phyloP scores from a whole-genome alignment of 2,329 filamentous ascomycete species.

The Xylariales sp. region DNA sequence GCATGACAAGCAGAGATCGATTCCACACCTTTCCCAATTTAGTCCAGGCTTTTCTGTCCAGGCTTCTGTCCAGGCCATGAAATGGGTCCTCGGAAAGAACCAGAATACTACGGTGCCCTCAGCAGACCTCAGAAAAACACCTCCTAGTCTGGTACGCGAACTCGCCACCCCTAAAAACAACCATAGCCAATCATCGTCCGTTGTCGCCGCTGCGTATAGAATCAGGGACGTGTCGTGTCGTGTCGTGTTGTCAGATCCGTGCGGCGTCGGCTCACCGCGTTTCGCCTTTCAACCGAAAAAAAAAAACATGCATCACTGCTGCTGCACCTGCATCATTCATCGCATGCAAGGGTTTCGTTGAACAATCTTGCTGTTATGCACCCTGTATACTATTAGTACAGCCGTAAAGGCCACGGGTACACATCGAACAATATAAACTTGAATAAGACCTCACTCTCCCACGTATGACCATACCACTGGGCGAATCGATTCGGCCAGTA shows the following conservation, averaged over 20 bases:
- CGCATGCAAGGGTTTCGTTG: too few species aligned
- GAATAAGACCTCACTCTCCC: not conserved
- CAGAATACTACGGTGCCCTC: too few species aligned
- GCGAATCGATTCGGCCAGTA: constrained; percentile 4
- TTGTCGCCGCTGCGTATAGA: constrained; percentile 6
- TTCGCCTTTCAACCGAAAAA: constrained; percentile 13
- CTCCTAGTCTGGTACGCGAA: constrained; percentile 15
- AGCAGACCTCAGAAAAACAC: not conserved
- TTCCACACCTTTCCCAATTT: constrained; percentile 27
- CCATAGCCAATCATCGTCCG: constrained; percentile 16
- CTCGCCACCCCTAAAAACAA: constrained; percentile 6
- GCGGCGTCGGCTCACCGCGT: constrained; percentile 20
- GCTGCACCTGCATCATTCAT: too few species aligned
- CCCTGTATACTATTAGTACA: too few species aligned
- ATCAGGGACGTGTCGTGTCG: constrained; percentile 2
- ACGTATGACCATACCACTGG: constrained; percentile 15
- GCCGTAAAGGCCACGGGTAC: too few species aligned
- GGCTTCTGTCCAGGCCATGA: too few species aligned
- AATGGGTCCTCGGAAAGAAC: too few species aligned
- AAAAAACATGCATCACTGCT: constrained; percentile 2
- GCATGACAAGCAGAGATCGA: constrained; percentile 23
- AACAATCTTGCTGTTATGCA: too few species aligned
- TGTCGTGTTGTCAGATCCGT: constrained; percentile 4
- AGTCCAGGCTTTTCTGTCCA: not conserved
- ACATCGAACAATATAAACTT: not conserved